Evolutionary conservation across 169 alveolate species (phyloP).

Genomic region (Blepharisma undulans): DNA sequence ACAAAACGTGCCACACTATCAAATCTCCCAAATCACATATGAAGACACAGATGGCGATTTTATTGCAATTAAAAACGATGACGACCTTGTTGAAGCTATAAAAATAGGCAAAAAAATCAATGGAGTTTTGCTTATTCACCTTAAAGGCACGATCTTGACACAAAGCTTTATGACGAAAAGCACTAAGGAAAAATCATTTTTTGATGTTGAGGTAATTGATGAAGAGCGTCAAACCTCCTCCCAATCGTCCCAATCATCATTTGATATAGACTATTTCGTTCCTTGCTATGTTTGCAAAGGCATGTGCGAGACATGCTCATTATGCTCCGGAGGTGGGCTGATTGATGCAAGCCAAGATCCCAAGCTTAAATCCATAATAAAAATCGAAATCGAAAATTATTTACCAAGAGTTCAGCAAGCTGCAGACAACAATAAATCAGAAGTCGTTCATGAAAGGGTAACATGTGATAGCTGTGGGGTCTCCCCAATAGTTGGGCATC

Average conservation of each 20-base stretch:
- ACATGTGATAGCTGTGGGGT: slow-evolving; percentile 72
- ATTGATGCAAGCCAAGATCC: neutral
- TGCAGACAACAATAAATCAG: neutral
- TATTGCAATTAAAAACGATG: slow-evolving; percentile 2
- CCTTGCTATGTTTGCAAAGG: neutral
- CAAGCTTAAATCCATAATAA: neutral
- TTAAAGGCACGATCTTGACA: neutral
- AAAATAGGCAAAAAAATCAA: neutral
- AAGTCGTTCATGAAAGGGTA: slow-evolving; percentile 53
- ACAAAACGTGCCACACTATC: neutral
- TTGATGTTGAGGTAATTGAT: neutral
- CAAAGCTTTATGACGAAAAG: neutral
- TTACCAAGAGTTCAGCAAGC: neutral
- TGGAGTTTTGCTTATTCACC: neutral
- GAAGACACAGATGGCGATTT: slow-evolving; percentile 20
- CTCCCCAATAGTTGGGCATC: slow-evolving; percentile 63
- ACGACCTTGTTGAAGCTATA: neutral
- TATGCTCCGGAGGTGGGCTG: neutral
- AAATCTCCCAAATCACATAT: neutral
- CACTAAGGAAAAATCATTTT: neutral
- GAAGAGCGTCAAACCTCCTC: neutral
- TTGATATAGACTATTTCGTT: neutral
- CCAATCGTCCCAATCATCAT: neutral
- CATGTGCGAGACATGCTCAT: neutral
- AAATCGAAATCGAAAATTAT: slow-evolving; percentile 7